Base-by-base conservation (phyloP, 306 rosid species). In the Benincasa hispida region DNA sequence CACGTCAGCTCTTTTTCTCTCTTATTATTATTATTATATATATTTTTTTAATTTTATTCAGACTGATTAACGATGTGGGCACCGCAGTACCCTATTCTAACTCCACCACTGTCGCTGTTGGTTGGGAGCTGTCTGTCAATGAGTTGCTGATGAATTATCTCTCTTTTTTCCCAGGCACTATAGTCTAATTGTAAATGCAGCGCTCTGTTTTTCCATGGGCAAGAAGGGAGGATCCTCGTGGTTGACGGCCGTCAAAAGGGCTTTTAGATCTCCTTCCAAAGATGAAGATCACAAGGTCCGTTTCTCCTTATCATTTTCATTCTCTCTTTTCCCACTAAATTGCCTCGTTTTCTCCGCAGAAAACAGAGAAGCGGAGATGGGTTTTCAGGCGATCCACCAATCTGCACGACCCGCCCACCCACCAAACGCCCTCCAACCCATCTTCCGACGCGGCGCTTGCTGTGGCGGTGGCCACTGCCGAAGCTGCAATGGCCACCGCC, bases 241-340 rank as follows among this genome's bases (percentile, higher is more conserved):
- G 98, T 82, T 93, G 86, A 90, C 94, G 39, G 98, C 97, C 79
- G 97, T 93, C 48, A 93, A 93, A 93, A 91, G 97, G 47, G 98
- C 97, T 73, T 93, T 93, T 87, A 90, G 98, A 90, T 91, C 98
- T 87, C 98, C 98, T 7, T 87, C 97, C 39, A 93, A 93, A 86
- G 91, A 90, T 41, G 97, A 93, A 59, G 97, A 93, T 72, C 97
- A 91, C 5, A 93, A 93, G 92, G 98, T 90, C 8, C 21, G 41
- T 14, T 12, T 8, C 12, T 28, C 2, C 35, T 27, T 5, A 34
- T 3, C 8, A 11, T 11, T 11, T 30, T 22, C 21, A 12, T 5
- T 12, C 41, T 50, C 32, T 37, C 18, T 18, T 18, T n/a, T 42
- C 47, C 57, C 57, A 53, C 28, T 21, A n/a, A n/a, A n/a, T n/a